Conservation (phyloP, 2,329 filamentous ascomycete genomes). For the Bisporella sp. region DNA sequence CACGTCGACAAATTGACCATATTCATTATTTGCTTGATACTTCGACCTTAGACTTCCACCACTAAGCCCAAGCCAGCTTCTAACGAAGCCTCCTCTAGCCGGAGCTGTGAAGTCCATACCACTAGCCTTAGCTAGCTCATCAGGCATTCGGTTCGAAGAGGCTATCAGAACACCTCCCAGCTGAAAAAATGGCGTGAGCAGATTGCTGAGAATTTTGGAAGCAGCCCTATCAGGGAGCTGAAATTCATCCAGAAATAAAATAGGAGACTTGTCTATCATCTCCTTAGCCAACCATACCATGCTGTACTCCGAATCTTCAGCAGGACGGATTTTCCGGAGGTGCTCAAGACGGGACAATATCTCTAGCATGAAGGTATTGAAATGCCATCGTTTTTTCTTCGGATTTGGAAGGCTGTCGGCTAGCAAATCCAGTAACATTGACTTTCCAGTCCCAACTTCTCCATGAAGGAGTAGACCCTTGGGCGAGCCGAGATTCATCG, state of each 20-base stretch:
- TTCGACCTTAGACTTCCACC: slow-evolving; percentile 21
- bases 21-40: slow-evolving; percentile 60
- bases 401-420: slow-evolving; percentile 67
- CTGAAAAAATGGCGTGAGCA: slow-evolving; percentile 76
- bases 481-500: slow-evolving; percentile 64
- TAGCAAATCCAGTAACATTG: slow-evolving; percentile 79
- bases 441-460: slow-evolving; percentile 78
- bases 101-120: slow-evolving; percentile 58
- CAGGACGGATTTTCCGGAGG: slow-evolving; percentile 37
- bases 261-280: slow-evolving; percentile 65
- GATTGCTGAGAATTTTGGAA: slow-evolving; percentile 71
- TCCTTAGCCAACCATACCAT: slow-evolving; percentile 69
- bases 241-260: slow-evolving; percentile 77
- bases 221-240: slow-evolving; percentile 73
- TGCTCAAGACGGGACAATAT: slow-evolving; percentile 65
- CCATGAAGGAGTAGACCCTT: slow-evolving; percentile 71
- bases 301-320: slow-evolving; percentile 48
- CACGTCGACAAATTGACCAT: slow-evolving; percentile 68
- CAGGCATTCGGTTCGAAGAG: slow-evolving; percentile 77
- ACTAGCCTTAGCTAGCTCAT: slow-evolving; percentile 69
- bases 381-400: slow-evolving; percentile 72
- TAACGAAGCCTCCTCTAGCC: slow-evolving; percentile 44
- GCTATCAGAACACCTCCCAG: slow-evolving; percentile 74
- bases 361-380: slow-evolving; percentile 81
- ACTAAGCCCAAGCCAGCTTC: slow-evolving; percentile 39